Conservation (phyloP, 805 yeast species). For the Kluyveromyces aestuarii region DNA sequence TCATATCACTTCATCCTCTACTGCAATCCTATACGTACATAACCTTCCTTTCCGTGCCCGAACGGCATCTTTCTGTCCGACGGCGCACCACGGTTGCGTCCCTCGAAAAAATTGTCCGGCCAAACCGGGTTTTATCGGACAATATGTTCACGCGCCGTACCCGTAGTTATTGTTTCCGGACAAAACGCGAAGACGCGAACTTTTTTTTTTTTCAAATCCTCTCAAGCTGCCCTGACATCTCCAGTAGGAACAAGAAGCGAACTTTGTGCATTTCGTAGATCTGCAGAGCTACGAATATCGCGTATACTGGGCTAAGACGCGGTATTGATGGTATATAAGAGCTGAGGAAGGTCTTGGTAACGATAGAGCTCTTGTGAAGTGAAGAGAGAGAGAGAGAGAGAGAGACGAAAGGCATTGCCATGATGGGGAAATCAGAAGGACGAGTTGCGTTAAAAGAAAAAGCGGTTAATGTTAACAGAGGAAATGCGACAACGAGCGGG, state of each 20-base stretch:
- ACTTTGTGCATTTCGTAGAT: background rate
- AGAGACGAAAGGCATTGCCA: background rate
- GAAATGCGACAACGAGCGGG: slow-evolving; percentile 1
- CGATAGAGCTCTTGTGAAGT: background rate
- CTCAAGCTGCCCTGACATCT: background rate
- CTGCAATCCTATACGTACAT: too few relatives aligned
- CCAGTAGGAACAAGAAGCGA: background rate
- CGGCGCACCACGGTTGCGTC: background rate
- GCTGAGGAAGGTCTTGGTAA: background rate
- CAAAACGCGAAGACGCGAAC: slow-evolving; percentile 3
- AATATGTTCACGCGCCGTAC: background rate
- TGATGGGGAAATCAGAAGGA: background rate
- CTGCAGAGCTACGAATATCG: background rate
- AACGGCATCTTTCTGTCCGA: background rate
- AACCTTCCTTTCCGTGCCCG: background rate
- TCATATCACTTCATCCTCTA: too few relatives aligned
- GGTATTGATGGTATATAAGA: background rate
- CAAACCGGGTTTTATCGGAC: background rate
- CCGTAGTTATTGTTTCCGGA: background rate
- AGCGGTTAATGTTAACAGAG: background rate
- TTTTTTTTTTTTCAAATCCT: background rate
- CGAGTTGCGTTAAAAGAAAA: background rate
- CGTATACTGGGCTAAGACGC: background rate
- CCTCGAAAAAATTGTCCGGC: too few relatives aligned
- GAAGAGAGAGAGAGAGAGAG: background rate